Base-by-base conservation (phyloP, 192 early-diverging fungal genomes). In the Backusella westeae region DNA sequence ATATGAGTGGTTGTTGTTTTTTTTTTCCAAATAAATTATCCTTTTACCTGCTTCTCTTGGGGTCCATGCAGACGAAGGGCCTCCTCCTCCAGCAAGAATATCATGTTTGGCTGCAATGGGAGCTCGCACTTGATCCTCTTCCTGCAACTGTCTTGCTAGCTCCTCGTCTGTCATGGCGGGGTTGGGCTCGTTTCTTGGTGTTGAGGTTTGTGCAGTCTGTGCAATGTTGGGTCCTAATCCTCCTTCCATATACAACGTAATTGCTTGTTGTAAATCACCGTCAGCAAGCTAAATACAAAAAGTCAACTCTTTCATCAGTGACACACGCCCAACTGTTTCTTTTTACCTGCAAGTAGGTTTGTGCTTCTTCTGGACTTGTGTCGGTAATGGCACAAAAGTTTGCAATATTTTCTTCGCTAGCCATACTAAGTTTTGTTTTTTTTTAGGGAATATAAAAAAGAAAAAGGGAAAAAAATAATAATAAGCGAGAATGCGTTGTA, bases 51-150 rank as follows among this genome's bases (percentile, higher is more conserved):
- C 14, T 29, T 49, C 44, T 44, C 70, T 68, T 35, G 34, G 41
- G 8, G 72, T 63, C 72, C 49, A 53, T 19, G 52, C 10, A n/a
- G 67, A 26, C 8, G 17, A 46, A 8, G 72, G 35, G 19, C 74
- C 69, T 23, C 81, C 87, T 19, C 79, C 84, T 23, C 91, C 93
- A 15, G 92, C 86, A 15, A 96, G 82, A 46, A 94, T 90, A 65
- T 96, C 95, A 29, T 89, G 84, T 38, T 86, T 90, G 0, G 96
- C 87, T 1, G 96, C 93, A 77, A 98, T 96, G 0, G 96, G 96
- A 6, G 95, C 92, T 59, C 96, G 87, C 17, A 96, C 90, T 46
- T 69, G 74, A 32, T 52, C 76, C 65, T 41, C 79, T n/a, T 83
- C 82, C 34, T 82, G 78, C 26, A 84, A 79, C n/a, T 82, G 83